Evolutionary conservation across 169 alveolate genomes (phyloP).

Genomic region (Perkinsus chesapeaki): DNA sequence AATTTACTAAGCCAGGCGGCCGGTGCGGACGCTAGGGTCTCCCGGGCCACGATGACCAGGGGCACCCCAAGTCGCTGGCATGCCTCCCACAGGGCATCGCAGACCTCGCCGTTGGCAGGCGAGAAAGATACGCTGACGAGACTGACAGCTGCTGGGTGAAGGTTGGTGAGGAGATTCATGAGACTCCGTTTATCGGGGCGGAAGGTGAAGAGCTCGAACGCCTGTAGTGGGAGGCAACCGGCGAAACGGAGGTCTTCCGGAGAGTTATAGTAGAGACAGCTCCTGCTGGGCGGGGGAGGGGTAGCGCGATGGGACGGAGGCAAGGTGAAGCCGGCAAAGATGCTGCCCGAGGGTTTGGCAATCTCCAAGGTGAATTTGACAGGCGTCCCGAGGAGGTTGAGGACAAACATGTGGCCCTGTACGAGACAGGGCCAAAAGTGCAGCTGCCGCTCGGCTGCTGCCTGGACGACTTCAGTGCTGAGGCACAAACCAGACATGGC

Average conservation of each 20-base stretch:
- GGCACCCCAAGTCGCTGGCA: background rate
- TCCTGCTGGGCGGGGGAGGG: background rate
- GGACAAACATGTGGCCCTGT: background rate
- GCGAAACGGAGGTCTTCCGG: background rate
- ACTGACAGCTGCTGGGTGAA: background rate
- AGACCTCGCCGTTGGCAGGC: background rate
- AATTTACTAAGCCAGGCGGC: background rate
- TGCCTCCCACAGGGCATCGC: background rate
- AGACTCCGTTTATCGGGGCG: background rate
- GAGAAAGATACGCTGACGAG: background rate
- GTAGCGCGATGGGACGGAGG: background rate
- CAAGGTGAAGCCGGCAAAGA: background rate
- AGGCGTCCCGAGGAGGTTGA: background rate
- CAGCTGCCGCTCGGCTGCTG: background rate
- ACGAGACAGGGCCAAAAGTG: background rate
- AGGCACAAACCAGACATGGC: background rate
- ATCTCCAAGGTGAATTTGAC: background rate
- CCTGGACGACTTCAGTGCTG: background rate
- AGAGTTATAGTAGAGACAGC: background rate
- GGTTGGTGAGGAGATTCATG: background rate
- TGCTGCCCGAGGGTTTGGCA: background rate
- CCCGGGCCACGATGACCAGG: background rate
- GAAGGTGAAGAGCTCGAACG: background rate
- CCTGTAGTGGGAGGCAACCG: background rate
- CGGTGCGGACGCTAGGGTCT: background rate